A percentile compares a stretch with the other conserved stretches of the same genome.
Evolutionary conservation across 495 filamentous ascomycete genomes (phyloP).

Genomic region (Xylaria venustula): DNA sequence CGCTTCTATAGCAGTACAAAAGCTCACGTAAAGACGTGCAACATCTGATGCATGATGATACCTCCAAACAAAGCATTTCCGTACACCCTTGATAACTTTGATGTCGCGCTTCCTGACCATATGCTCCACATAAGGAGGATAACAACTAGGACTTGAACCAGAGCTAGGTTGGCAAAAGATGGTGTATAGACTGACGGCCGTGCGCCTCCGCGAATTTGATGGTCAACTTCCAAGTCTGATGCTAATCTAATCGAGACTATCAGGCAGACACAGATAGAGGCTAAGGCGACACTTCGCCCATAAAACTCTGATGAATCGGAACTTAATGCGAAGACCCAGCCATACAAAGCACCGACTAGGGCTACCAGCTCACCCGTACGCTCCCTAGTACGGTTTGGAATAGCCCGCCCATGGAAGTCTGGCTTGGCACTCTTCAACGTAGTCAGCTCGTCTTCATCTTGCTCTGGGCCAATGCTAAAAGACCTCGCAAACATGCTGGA

Average conservation of each 20-base stretch:
- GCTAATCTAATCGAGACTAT: constrained; percentile 29
- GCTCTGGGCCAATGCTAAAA: constrained; percentile 28
- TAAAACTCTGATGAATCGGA: constrained; percentile 28
- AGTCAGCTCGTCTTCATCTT: constrained; percentile 10
- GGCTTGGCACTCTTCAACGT: neutral
- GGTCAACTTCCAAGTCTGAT: constrained; percentile 24
- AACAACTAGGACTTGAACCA: constrained; percentile 20
- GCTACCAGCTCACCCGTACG: constrained; percentile 21
- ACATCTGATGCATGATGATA: constrained; percentile 27
- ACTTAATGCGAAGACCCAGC: constrained; percentile 22
- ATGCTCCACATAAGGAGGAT: constrained; percentile 25
- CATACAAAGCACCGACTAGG: constrained; percentile 18
- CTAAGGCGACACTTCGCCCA: constrained; percentile 21
- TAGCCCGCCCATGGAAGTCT: neutral
- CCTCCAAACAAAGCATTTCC: constrained; percentile 25
- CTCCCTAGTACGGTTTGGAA: constrained; percentile 4
- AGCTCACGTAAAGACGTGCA: constrained; percentile 20
- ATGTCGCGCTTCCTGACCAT: constrained; percentile 21
- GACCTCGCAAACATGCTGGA: constrained; percentile 31
- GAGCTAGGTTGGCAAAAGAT: constrained; percentile 22
- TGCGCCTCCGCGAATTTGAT: constrained; percentile 17
- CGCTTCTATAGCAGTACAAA: neutral
- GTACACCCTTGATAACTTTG: constrained; percentile 17
- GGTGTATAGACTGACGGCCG: constrained; percentile 18
- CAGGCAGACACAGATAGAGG: constrained; percentile 22